Percentiles rank a stretch among this genome's conserved stretches.
phyloP scores from a whole-genome alignment of 1,284 basidiomycete genomes.

The Ceratobasidium sp. region DNA sequence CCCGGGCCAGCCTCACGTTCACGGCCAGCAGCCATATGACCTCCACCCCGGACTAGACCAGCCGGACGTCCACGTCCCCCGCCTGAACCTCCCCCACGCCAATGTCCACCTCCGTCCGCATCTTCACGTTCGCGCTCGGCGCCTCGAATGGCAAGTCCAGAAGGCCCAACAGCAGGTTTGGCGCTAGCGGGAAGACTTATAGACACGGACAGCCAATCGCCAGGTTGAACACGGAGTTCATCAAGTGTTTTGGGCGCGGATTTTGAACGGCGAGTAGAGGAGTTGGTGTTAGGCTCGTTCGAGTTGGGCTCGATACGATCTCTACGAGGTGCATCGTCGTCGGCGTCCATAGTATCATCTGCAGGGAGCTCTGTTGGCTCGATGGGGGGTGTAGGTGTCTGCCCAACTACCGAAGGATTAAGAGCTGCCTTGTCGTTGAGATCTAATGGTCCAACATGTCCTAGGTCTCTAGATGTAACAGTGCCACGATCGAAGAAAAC shows the following conservation, averaged over 20 bases:
- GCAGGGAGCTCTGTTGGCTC: conserved; percentile 62
- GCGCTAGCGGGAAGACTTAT: conserved; percentile 68
- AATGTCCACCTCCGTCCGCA: conserved; percentile 41
- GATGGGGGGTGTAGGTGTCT: conserved; percentile 28
- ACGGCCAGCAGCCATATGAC: conserved; percentile 31
- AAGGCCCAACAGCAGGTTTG: conserved; percentile 29
- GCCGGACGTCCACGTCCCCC: conserved; percentile 44
- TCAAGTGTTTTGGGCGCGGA: conserved; percentile 68
- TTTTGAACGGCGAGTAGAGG: conserved; percentile 22
- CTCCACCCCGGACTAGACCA: conserved; percentile 36
- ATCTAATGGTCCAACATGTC: conserved; percentile 81
- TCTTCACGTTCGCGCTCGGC: conserved; percentile 36
- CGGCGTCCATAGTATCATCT: conserved; percentile 57
- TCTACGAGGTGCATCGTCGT: conserved; percentile 49
- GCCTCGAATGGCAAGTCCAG: conserved; percentile 29
- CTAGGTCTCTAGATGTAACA: conserved; percentile 79
- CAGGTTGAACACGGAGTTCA: conserved; percentile 79
- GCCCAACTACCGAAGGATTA: conserved; percentile 54
- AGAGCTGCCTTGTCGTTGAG: conserved; percentile 76
- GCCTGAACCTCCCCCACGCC: conserved; percentile 44
- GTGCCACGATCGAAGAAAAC: conserved; percentile 82
- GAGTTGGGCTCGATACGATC: conserved; percentile 60
- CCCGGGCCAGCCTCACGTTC: conserved; percentile 19
- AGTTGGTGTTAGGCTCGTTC: conserved; percentile 63
- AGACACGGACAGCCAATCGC: conserved; percentile 78